phyloP scores from a whole-genome alignment of 83 land plant species.

The Larix sibirica region DNA sequence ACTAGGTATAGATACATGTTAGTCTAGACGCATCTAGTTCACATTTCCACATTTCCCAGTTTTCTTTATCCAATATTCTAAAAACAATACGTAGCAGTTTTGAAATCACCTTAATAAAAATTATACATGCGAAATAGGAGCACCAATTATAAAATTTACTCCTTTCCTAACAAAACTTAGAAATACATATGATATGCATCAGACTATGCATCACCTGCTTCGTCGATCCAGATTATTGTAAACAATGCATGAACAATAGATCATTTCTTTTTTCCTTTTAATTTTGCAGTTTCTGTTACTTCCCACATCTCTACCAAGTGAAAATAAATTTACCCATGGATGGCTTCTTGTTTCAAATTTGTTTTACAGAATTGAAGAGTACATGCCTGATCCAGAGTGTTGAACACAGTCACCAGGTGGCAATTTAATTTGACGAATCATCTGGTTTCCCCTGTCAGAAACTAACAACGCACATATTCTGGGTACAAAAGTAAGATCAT shows the following conservation, averaged over 20 bases:
- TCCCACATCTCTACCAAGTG: neutral
- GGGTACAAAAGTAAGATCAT: constrained; percentile 50
- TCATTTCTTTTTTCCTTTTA: neutral
- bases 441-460: constrained; percentile 60
- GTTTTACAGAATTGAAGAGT: neutral
- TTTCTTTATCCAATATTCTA: too few relatives aligned
- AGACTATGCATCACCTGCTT: neutral
- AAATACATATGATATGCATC: neutral
- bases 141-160: too few relatives aligned
- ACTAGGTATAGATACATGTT: too few relatives aligned
- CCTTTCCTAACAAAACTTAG: too few relatives aligned
- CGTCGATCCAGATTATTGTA: neutral
- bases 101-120: too few relatives aligned
- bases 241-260: neutral
- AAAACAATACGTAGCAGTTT: too few relatives aligned
- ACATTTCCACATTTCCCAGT: too few relatives aligned
- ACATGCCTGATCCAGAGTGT: constrained; percentile 33
- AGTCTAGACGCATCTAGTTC: too few relatives aligned
- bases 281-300: neutral
- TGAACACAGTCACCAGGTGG: constrained; percentile 36
- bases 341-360: neutral
- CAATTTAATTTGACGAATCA: constrained; percentile 59
- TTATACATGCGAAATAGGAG: too few relatives aligned
- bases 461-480: constrained; percentile 55
- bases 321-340: neutral